phyloP scores from a whole-genome alignment of 2,329 filamentous ascomycete species.

The Neonectria sp. region DNA sequence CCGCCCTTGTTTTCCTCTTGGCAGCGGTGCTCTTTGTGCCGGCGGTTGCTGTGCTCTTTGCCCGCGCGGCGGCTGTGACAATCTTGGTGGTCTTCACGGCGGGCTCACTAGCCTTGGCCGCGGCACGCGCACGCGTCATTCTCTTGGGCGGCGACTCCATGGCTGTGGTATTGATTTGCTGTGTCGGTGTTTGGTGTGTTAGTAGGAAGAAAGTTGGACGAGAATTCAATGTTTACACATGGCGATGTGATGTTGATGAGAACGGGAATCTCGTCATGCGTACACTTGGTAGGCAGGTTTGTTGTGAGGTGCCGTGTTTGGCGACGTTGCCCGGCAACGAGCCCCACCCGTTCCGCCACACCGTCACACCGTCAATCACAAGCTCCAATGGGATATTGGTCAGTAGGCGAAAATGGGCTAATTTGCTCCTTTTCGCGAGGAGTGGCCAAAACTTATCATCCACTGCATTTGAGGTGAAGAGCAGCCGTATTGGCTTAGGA shows the following conservation, averaged over 20 bases:
- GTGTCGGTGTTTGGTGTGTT: slow-evolving; percentile 36
- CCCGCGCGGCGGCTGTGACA: slow-evolving; percentile 64
- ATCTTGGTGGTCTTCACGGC: slow-evolving; percentile 60
- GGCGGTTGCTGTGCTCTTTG: slow-evolving; percentile 57
- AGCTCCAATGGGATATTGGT: slow-evolving; percentile 17
- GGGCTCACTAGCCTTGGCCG: slow-evolving; percentile 58
- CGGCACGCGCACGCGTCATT: slow-evolving; percentile 67
- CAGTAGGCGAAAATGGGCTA: not conserved
- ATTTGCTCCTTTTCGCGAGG: slow-evolving; percentile 1
- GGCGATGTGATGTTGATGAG: slow-evolving; percentile 43
- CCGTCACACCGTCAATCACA: slow-evolving; percentile 35
- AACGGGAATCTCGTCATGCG: not conserved
- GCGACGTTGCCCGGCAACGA: slow-evolving; percentile 47
- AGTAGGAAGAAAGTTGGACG: slow-evolving; percentile 40
- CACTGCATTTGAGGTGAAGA: not conserved
- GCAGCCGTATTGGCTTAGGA: not conserved
- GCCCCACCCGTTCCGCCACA: slow-evolving; percentile 31
- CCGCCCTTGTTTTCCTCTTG: slow-evolving; percentile 67
- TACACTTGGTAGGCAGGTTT: slow-evolving; percentile 31
- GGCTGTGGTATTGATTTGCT: slow-evolving; percentile 41
- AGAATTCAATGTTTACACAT: slow-evolving; percentile 44
- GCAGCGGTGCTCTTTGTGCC: slow-evolving; percentile 54
- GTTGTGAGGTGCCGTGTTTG: slow-evolving; percentile 45
- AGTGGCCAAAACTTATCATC: not conserved
- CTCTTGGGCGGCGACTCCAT: slow-evolving; percentile 75